These are phyloP conservation scores for Tremella fuciformis DNA, from an alignment of 768 basidiomycete genomes.

Conservation along the genomic window DNA sequence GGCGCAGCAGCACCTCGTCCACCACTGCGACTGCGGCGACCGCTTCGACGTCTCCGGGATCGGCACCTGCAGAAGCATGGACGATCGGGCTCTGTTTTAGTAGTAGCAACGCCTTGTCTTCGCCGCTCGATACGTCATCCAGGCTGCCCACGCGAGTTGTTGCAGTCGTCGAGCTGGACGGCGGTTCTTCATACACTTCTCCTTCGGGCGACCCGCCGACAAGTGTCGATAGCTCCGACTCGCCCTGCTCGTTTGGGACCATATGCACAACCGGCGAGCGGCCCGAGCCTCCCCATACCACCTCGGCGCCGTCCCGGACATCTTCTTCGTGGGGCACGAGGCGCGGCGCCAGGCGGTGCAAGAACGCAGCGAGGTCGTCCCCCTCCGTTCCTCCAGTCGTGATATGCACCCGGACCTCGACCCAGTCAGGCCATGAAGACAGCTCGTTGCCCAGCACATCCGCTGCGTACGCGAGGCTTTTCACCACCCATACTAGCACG, in stretches of 20 bases:
- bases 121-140: background rate
- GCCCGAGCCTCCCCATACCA: background rate
- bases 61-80: too few species aligned
- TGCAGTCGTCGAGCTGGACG: too few species aligned
- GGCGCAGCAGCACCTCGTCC: background rate
- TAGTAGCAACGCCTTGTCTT: background rate
- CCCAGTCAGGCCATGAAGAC: conserved; percentile 4
- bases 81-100: background rate
- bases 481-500: conserved; percentile 24
- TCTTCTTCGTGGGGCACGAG: too few species aligned
- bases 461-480: conserved; percentile 12
- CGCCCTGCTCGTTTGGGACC: background rate
- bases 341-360: too few species aligned
- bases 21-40: background rate
- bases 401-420: background rate
- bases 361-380: too few species aligned
- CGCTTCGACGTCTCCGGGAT: too few species aligned
- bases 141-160: background rate
- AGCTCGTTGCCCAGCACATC: conserved; percentile 21
- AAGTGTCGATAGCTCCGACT: background rate
- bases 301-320: background rate
- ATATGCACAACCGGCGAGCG: too few species aligned
- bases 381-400: background rate
- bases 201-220: background rate
- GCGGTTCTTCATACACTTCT: background rate